Base-by-base conservation (phyloP, 306 rosid genomes). In the Prunus salicina region DNA sequence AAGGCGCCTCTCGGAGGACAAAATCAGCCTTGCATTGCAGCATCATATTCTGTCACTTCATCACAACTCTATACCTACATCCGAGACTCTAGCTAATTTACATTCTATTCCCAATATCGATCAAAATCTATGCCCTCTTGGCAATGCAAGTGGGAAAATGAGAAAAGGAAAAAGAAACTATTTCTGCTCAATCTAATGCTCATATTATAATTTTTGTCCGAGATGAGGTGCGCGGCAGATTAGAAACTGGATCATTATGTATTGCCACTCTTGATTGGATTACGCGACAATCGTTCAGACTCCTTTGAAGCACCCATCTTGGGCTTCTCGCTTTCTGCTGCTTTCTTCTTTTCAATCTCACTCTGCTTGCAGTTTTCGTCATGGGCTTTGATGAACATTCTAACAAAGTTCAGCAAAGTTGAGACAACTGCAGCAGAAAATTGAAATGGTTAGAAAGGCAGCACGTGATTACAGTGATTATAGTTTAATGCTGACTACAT, bases 281-380 rank as follows among this genome's bases (percentile, higher is more conserved):
- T 61, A 7, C 78, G 86, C 49, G 86, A 75, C 53, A 83, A 79
- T 64, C 73, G 71, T 82, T 84, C 86, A 32, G 90, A 82, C 62
- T 86, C 87, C 49, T 66, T 79, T 4, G 77, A 45, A 30, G 79
- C 71, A 52, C 82, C 81, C 19, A 55, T 76, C 86, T 85, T 90
- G 47, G 56, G 41, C 75, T 88, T 90, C 62, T 90, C 90, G 50
- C 64, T 76, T 38, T 88, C 93, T 55, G 88, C 83, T 50, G 88
- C 75, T 82, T 90, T 91, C 88, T 88, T 90, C 85, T 63, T 82
- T 88, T 90, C 97, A 58, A 83, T 84, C 88, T 90, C 98, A 60
- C 67, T 70, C 79, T 91, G 92, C 84, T 87, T 88, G 84, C 89
- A 32, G 83, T 91, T 93, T 82, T 93, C 98, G 67, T 85, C 89